Percentiles rank a stretch among this genome's conserved stretches.
phyloP scores from a whole-genome alignment of 2,329 filamentous ascomycete genomes.

The Phialophora tarda region DNA sequence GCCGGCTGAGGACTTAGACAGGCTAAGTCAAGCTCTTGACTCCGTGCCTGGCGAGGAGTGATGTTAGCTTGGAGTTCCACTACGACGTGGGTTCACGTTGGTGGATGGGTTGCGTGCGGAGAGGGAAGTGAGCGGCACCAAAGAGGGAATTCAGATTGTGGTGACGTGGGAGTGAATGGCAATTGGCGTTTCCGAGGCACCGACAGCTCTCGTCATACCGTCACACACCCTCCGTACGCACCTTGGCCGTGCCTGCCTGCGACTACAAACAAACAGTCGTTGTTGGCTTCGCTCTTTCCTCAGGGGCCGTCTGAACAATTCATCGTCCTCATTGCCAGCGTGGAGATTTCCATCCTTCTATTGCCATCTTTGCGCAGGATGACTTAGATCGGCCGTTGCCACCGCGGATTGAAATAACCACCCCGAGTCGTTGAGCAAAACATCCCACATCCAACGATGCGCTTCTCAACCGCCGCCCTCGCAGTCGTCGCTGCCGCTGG shows the following conservation, averaged over 20 bases:
- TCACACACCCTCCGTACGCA: background rate
- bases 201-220: constrained; percentile 1
- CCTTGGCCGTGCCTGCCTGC: background rate
- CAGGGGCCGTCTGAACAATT: background rate
- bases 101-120: background rate
- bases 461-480: constrained; percentile 13
- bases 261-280: background rate
- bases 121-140: background rate
- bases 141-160: background rate
- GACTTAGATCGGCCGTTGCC: background rate
- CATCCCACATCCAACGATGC: constrained; percentile 20
- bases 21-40: background rate
- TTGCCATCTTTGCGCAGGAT: background rate
- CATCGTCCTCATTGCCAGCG: background rate
- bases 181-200: background rate
- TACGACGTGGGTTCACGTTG: background rate
- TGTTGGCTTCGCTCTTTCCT: background rate
- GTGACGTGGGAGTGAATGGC: constrained; percentile 5
- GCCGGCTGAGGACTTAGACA: background rate
- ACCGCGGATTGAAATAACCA: background rate
- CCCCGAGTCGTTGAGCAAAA: background rate
- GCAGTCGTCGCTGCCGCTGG: constrained; percentile 26
- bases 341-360: background rate
- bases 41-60: background rate
- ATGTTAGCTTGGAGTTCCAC: background rate